A percentile compares a stretch with the other conserved stretches of the same genome.
Evolutionary conservation across 2,329 filamentous ascomycete genomes (phyloP).

Genomic region (Clonostachys rhizophaga): DNA sequence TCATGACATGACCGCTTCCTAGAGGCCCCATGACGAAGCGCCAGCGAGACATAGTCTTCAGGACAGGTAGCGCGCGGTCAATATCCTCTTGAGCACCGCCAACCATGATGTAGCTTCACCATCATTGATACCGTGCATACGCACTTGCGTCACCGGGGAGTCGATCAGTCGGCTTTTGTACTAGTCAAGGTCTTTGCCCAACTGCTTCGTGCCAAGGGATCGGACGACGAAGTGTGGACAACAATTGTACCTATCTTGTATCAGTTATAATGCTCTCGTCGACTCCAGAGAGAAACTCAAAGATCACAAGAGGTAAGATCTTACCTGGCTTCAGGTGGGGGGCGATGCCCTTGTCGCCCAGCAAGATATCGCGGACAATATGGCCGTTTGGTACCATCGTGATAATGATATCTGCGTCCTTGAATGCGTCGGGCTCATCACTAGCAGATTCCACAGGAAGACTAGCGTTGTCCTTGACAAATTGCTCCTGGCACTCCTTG

Average conservation of each 20-base stretch:
- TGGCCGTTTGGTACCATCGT: slow-evolving; percentile 1
- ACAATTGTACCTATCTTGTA: neutral
- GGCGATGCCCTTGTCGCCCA: neutral
- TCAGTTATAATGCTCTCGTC: neutral
- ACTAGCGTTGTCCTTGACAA: neutral
- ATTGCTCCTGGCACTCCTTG: neutral
- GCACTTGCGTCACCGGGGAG: slow-evolving; percentile 1
- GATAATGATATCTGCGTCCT: neutral
- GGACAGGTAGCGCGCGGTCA: neutral
- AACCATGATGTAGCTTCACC: slow-evolving; percentile 1
- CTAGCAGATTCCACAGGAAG: neutral
- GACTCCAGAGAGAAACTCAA: neutral
- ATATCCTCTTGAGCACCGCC: neutral
- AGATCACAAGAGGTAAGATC: too few relatives aligned
- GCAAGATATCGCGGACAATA: neutral
- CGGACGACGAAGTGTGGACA: neutral
- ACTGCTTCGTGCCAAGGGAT: neutral
- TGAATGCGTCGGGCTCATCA: neutral
- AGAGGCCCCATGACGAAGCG: slow-evolving; percentile 1
- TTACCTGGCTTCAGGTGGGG: neutral
- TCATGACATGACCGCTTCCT: neutral
- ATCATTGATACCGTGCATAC: slow-evolving; percentile 1
- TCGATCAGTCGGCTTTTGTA: neutral
- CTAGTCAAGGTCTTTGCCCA: neutral
- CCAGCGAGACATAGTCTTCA: slow-evolving; percentile 2